phyloP scores from a whole-genome alignment of 257 asterid genomes.

The Nicotiana tomentosiformis region DNA sequence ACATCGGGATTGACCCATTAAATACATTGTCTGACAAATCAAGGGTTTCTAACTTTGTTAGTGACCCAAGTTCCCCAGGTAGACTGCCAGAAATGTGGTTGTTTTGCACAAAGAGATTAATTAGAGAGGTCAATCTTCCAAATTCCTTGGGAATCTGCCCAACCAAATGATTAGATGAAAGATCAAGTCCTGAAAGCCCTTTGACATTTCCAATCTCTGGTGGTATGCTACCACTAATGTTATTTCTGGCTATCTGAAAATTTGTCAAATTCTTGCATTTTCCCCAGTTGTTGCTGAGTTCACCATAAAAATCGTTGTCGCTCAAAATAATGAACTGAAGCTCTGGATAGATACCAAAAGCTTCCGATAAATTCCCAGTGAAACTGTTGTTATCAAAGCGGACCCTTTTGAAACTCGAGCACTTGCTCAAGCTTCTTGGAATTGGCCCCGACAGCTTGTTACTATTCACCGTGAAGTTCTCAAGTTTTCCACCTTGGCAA shows the following conservation, averaged over 20 bases:
- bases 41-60: not conserved
- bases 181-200: not conserved
- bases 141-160: conserved; percentile 4
- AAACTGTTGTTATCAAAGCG: not conserved
- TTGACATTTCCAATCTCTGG: conserved; percentile 6
- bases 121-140: conserved; percentile 4
- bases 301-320: not conserved
- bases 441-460: conserved; percentile 12
- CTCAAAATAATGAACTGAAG: not conserved
- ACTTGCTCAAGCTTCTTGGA: conserved; percentile 11
- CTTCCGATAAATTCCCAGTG: conserved; percentile 3
- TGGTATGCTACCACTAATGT: not conserved
- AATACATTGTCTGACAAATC: conserved; percentile 1
- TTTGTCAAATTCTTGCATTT: not conserved
- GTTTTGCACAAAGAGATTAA: not conserved
- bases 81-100: conserved; percentile 10
- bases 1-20: not conserved
- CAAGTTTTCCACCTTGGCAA: conserved; percentile 6
- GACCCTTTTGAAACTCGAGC: not conserved
- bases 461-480: not conserved
- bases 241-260: not conserved
- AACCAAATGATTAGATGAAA: not conserved
- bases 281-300: conserved; percentile 5
- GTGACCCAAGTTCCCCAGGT: not conserved
- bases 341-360: not conserved